Conservation (phyloP, 441 rosid genomes). For the Pelargonium myrrhifolium region DNA sequence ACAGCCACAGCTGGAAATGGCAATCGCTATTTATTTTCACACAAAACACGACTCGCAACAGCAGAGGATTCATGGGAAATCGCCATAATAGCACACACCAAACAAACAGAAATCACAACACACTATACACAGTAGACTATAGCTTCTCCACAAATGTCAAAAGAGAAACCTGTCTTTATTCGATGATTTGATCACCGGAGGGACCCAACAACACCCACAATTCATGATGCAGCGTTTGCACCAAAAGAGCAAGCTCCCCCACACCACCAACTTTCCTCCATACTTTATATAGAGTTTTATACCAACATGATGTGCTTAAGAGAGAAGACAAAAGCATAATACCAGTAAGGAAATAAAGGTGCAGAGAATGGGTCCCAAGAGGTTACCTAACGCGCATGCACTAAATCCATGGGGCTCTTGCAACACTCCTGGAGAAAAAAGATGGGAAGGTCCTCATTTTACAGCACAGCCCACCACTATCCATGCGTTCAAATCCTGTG, state of each 20-base stretch:
- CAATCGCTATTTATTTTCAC: too few species aligned
- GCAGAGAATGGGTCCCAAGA: constrained; percentile 32
- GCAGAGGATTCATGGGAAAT: neutral
- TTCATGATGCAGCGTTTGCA: constrained; percentile 1
- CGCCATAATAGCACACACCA: neutral
- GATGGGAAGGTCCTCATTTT: constrained; percentile 22
- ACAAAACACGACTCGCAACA: too few species aligned
- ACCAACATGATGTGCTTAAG: constrained; percentile 23
- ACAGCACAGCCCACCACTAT: constrained; percentile 38
- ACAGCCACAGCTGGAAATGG: too few species aligned
- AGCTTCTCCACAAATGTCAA: neutral
- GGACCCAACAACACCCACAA: constrained; percentile 20
- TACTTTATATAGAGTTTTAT: constrained; percentile 18
- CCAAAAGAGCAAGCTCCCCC: neutral
- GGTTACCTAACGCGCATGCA: constrained; percentile 45
- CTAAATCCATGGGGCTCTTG: constrained; percentile 23
- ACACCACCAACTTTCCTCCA: constrained; percentile 15
- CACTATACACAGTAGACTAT: neutral
- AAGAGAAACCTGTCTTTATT: constrained; percentile 4
- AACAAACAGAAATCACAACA: neutral
- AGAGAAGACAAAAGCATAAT: constrained; percentile 25
- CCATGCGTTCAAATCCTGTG: constrained; percentile 33
- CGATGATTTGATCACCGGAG: constrained; percentile 3
- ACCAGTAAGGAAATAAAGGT: constrained; percentile 18
- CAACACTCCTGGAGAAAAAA: constrained; percentile 15